A percentile compares a stretch with the other conserved stretches of the same genome.
Evolutionary conservation across 2,329 filamentous ascomycete species (phyloP).

Genomic region (Thermothelomyces thermophilus): DNA sequence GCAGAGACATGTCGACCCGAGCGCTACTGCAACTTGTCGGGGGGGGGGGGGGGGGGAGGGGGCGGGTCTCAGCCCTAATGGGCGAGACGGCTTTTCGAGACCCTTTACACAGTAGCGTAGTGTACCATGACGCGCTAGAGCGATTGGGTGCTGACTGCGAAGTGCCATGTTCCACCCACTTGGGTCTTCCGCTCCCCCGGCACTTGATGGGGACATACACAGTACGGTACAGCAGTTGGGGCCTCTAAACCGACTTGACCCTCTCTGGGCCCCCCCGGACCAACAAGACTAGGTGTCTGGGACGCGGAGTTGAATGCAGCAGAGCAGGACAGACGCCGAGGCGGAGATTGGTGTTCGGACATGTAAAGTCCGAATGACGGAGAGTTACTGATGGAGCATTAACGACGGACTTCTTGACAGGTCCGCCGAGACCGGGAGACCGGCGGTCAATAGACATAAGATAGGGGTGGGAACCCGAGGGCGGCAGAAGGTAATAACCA

Average conservation of each 20-base stretch:
- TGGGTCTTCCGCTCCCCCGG: background rate
- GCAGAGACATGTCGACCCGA: background rate
- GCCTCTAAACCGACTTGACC: background rate
- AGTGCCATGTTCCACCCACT: constrained; percentile 9
- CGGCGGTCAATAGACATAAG: too few relatives aligned
- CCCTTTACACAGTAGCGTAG: too few relatives aligned
- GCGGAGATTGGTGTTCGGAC: background rate
- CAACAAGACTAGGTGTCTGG: too few relatives aligned
- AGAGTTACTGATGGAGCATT: too few relatives aligned
- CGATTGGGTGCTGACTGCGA: constrained; percentile 17
- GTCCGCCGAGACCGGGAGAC: too few relatives aligned
- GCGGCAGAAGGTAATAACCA: too few relatives aligned
- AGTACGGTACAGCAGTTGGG: too few relatives aligned
- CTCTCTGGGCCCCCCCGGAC: too few relatives aligned
- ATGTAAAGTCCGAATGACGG: background rate
- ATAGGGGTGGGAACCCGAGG: too few relatives aligned
- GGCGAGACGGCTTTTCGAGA: background rate
- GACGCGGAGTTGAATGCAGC: too few relatives aligned
- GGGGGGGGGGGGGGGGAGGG: background rate
- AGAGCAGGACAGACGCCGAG: background rate
- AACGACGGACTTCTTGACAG: too few relatives aligned
- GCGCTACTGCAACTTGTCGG: constrained; percentile 5
- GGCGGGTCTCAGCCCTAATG: background rate
- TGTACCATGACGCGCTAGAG: background rate
- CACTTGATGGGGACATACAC: background rate